phyloP scores from a whole-genome alignment of 139 green algal genomes.

The Pseudopediastrum boryanum region DNA sequence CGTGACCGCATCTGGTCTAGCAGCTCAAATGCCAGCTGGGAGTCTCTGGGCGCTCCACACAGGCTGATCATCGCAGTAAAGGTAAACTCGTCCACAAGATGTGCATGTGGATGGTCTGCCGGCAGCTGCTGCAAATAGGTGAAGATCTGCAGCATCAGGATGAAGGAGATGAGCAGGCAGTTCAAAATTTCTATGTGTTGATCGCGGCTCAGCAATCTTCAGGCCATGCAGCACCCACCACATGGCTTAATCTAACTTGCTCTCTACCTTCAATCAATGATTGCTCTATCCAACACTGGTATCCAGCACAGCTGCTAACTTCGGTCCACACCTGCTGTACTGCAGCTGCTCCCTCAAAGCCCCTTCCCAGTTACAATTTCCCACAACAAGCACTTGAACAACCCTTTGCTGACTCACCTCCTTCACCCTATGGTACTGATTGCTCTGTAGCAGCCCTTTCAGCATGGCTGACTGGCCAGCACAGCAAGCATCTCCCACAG shows the following conservation, averaged over 20 bases:
- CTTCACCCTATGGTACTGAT: background rate
- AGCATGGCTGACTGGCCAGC: background rate
- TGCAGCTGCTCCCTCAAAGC: background rate
- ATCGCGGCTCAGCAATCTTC: background rate
- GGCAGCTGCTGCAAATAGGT: constrained; percentile 67
- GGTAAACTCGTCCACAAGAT: constrained; percentile 69
- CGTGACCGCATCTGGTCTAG: constrained; percentile 67
- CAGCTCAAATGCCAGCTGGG: constrained; percentile 66
- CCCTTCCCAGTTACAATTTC: background rate
- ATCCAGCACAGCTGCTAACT: background rate
- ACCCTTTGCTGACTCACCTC: background rate
- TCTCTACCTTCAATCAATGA: background rate
- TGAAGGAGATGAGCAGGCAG: background rate
- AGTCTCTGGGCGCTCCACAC: constrained; percentile 64
- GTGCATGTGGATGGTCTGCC: constrained; percentile 38
- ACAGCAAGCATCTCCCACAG: too few species aligned
- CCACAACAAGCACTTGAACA: background rate
- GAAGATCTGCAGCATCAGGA: constrained; percentile 64
- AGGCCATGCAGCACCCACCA: background rate
- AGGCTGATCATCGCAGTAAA: constrained; percentile 81
- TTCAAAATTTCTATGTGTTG: background rate
- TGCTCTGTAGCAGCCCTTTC: background rate
- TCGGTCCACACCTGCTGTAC: background rate
- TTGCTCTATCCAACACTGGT: background rate
- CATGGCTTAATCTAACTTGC: too few species aligned